These are phyloP conservation scores for Puccinia triticina DNA, from an alignment of 1,284 basidiomycete species.

Conservation along the genomic window DNA sequence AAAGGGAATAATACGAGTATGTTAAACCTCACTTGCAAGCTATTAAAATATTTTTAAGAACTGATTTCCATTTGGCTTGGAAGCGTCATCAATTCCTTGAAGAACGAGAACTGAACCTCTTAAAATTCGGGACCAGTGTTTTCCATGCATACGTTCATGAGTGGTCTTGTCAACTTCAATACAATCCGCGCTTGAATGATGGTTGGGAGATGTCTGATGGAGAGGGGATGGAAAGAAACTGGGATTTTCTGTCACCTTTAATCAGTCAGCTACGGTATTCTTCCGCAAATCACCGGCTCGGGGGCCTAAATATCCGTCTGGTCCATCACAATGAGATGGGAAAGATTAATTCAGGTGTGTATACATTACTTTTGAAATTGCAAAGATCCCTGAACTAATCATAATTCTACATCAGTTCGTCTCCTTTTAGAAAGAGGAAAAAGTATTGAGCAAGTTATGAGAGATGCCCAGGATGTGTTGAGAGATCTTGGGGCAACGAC, in stretches of 20 bases:
- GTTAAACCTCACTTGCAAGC: background rate
- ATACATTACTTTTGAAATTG: background rate
- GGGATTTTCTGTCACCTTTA: too few relatives aligned
- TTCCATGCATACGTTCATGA: slow-evolving; percentile 9
- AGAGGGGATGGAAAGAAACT: too few relatives aligned
- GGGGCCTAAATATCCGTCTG: background rate
- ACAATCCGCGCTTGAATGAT: too few relatives aligned
- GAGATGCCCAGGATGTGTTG: background rate
- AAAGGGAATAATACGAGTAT: slow-evolving; percentile 5
- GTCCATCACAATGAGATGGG: slow-evolving; percentile 17
- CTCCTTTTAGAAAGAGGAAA: background rate
- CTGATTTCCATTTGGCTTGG: background rate
- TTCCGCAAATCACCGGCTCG: background rate
- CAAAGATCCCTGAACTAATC: background rate
- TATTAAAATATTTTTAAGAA: background rate
- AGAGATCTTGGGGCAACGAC: background rate
- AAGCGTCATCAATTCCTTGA: slow-evolving; percentile 8
- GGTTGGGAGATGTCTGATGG: too few relatives aligned
- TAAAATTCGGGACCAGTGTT: slow-evolving; percentile 7
- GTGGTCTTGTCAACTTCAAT: slow-evolving; percentile 2
- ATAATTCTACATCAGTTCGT: too few relatives aligned
- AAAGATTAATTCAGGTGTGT: background rate
- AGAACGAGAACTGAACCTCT: background rate
- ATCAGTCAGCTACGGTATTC: too few relatives aligned
- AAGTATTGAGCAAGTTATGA: background rate